A percentile compares a stretch with the other conserved stretches of the same genome.
Evolutionary conservation across 257 asterid species (phyloP).

Genomic region (Solanum pimpinellifolium): DNA sequence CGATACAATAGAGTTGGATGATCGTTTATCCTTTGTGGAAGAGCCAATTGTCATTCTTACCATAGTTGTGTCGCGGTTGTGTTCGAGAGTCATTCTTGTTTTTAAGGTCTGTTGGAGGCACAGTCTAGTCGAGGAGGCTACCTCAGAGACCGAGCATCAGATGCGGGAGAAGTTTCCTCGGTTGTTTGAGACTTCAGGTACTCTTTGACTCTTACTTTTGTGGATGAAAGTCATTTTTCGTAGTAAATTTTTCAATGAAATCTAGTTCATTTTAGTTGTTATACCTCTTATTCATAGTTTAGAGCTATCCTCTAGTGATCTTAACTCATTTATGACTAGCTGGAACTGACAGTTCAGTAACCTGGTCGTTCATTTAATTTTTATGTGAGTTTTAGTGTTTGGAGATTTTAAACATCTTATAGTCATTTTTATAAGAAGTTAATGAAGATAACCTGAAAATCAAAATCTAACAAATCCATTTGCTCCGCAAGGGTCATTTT

Average conservation of each 20-base stretch:
- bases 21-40: background rate
- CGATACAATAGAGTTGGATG: background rate
- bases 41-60: background rate
- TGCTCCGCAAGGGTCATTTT: background rate
- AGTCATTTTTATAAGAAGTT: too few relatives aligned
- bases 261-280: background rate
- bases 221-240: background rate
- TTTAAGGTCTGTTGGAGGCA: background rate
- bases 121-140: background rate
- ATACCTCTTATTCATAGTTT: background rate
- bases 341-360: background rate
- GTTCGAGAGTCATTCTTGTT: background rate
- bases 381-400: background rate
- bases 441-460: too few relatives aligned
- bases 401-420: background rate
- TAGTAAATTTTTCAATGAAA: too few relatives aligned
- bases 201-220: background rate
- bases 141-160: background rate
- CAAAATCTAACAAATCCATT: background rate
- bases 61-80: background rate
- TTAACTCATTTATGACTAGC: background rate
- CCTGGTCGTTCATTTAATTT: background rate
- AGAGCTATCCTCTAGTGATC: background rate
- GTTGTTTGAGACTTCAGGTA: too few relatives aligned
- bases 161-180: background rate